Base-by-base conservation (phyloP, 257 asterid genomes). In the Solanum chiquidenum region DNA sequence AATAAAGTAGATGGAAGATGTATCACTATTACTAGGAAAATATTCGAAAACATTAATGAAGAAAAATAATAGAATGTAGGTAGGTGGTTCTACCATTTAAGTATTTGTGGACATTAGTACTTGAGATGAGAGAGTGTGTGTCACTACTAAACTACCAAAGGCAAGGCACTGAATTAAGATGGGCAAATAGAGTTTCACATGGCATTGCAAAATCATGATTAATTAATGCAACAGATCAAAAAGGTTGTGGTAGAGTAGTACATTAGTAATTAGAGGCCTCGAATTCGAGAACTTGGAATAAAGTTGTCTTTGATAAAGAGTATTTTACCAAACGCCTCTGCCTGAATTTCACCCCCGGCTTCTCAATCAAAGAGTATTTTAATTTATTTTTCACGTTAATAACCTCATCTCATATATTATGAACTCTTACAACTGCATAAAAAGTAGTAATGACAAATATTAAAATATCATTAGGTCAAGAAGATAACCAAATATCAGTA, bases 111-210 rank as follows among this genome's bases (percentile, higher is more conserved):
- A 72, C 1, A 27, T 21, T 21, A 66, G 11, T 44, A 83, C 52
- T 58, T 55, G 55, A 38, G 49, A 72, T 35, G 88, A 55, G 85
- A 73, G 49, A 9, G 31, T 9, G 44, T 1, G 44, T 16, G 16
- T 34, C n/a, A n/a, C 25, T 58, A 20, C 12, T 73, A 35, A 73
- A 34, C 33, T 83, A 83, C 68, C 85, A 20, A 72, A 86, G 89
- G 31, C 16, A 5, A 29, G 2, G 13, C 74, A 49, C 75, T 31
- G 75, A 69, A 77, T 64, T 64, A 69, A 79, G 60, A 83, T 55
- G 55, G 38, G 46, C 46, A 66, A 69, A 25, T 83, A 86, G 89
- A 87, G 88, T 35, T 31, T 85, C 90, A 87, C 88, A 49, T 69
- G 91, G 84, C 84, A 77, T 52, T 74, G 40, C 86, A 75, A 40